Evolutionary conservation across 208 protist species (phyloP), one percentile per base, ranked within the genome.

Genomic region (Leishmania gerbilli): DNA sequence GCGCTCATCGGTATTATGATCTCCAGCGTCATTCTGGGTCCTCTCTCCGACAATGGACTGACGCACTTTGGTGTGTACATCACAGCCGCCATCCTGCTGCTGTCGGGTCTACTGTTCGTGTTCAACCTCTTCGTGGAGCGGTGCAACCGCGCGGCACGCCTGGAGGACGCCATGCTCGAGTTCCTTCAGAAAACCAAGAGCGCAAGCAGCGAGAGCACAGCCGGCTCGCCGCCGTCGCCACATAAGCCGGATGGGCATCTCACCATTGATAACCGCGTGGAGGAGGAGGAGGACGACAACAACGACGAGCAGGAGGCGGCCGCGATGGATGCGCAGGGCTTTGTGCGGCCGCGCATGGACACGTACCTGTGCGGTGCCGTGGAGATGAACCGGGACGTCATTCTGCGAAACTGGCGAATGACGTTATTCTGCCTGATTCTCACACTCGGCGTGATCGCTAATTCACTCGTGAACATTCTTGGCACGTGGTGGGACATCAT

Each of bases 41-140:
- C 90, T 2, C 84, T 95, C 47, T 83, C 92, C 19, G 92, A 95
- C 74, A 71, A 76, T 15, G 77, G 81, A 9, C 15, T 88, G n/a
- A 77, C 84, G 55, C 60, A 86, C 42, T 65, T 94, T n/a, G 87
- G 86, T 55, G 84, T 90, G 2, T 91, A 80, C 76, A 79, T 94
- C 40, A 74, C 89, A 13, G 92, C 84, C 13, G 87, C 74, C 15
- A 62, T 90, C 49, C 82, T 92, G 74, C 76, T 93, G n/a, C 19
- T 90, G 60, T 76, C 86, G 15, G 78, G 76, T 11, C 8, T 91
- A 19, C 77, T 93, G 47, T 92, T 91, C 68, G 74, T 88, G 47
- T 88, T 91, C 58, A 95, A 95, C 86, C 85, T 90, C 67, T 87
- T 89, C 74, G 90, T 79, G 15, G 92, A 95, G 89, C 40, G 84